Evolutionary conservation across 768 basidiomycete genomes (phyloP).

Genomic region (Mycena latifolia): DNA sequence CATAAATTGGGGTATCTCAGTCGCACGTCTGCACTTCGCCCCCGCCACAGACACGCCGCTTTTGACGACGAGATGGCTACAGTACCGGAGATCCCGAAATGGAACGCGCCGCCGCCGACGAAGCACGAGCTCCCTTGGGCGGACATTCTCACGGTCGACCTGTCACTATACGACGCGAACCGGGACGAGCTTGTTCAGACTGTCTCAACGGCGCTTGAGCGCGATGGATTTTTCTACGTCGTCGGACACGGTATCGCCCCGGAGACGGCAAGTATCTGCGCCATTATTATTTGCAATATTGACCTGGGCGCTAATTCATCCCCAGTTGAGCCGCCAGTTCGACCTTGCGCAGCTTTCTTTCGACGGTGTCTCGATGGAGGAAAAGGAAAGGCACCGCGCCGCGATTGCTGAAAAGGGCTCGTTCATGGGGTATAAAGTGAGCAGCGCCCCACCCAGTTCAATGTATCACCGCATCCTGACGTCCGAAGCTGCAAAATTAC

Average conservation of each 20-base stretch:
- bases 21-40: neutral
- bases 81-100: constrained; percentile 39
- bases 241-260: constrained; percentile 45
- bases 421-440: constrained; percentile 50
- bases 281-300: too few relatives aligned
- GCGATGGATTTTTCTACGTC: constrained; percentile 53
- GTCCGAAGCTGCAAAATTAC: constrained; percentile 46
- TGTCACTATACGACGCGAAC: constrained; percentile 46
- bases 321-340: constrained; percentile 47
- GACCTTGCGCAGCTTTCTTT: constrained; percentile 47
- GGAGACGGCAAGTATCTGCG: constrained; percentile 36
- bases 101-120: constrained; percentile 40
- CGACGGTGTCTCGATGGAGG: constrained; percentile 44
- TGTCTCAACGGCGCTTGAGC: constrained; percentile 45
- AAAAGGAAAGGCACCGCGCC: constrained; percentile 46
- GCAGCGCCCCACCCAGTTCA: neutral
- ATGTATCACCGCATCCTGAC: neutral
- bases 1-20: neutral
- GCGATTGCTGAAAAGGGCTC: constrained; percentile 50
- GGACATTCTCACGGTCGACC: constrained; percentile 51
- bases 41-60: too few relatives aligned
- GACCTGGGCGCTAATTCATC: neutral
- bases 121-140: constrained; percentile 47
- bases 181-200: constrained; percentile 43
- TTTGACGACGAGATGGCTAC: too few relatives aligned